These are phyloP conservation scores for Globisporangium paroecandrum DNA, from an alignment of 352 stramenopile species.

Conservation along the genomic window DNA sequence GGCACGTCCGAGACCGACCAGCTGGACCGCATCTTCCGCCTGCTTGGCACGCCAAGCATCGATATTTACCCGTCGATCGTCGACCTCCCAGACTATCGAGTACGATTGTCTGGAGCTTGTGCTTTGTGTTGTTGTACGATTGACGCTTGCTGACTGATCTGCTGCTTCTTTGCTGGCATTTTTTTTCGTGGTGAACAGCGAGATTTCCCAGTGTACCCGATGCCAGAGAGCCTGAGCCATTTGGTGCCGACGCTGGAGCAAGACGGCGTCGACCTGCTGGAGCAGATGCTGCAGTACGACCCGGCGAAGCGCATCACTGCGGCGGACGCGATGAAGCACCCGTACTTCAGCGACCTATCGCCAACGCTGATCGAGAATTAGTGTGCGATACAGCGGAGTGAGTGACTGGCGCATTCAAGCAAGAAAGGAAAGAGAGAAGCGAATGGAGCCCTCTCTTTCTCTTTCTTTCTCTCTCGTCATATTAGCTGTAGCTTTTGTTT, in stretches of 20 bases:
- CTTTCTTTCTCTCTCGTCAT: background rate
- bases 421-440: slow-evolving; percentile 4
- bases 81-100: slow-evolving; percentile 96
- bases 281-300: slow-evolving; percentile 89
- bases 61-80: slow-evolving; percentile 95
- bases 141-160: background rate
- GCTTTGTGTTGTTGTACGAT: background rate
- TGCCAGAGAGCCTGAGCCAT: slow-evolving; percentile 81
- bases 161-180: background rate
- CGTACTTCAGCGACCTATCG: slow-evolving; percentile 96
- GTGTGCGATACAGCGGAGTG: slow-evolving; percentile 9
- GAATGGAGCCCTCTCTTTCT: background rate
- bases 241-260: slow-evolving; percentile 91
- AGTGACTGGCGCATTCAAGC: background rate
- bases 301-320: slow-evolving; percentile 91
- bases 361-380: slow-evolving; percentile 62
- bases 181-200: slow-evolving; percentile 34
- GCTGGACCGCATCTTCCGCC: slow-evolving; percentile 97
- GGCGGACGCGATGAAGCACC: slow-evolving; percentile 94
- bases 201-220: slow-evolving; percentile 91
- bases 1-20: slow-evolving; percentile 97
- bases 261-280: slow-evolving; percentile 91
- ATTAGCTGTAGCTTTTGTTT: slow-evolving; percentile 12
- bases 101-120: slow-evolving; percentile 27
- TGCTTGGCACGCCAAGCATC: slow-evolving; percentile 93